A percentile compares a stretch with the other conserved stretches of the same genome.
Evolutionary conservation across 2,329 filamentous ascomycete genomes (phyloP).

Genomic region (Pseudogymnoascus sp.): DNA sequence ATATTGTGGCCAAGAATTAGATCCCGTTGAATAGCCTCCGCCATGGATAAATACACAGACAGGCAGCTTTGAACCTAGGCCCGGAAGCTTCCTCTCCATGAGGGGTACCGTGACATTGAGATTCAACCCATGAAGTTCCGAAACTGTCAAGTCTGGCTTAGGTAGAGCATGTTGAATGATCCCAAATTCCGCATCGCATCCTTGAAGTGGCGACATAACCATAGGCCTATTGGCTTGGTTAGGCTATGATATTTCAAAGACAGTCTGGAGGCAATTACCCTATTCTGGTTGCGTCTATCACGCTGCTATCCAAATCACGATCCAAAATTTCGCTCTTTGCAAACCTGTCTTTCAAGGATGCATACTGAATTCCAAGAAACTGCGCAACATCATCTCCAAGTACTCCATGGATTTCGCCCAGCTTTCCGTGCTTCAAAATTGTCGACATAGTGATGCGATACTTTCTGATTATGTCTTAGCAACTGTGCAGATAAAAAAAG

Average conservation of each 20-base stretch:
- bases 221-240: too few species aligned
- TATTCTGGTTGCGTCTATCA: conserved; percentile 17
- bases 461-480: too few species aligned
- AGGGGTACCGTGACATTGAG: conserved; percentile 44
- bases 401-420: background rate
- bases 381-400: conserved; percentile 15
- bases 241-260: too few species aligned
- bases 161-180: conserved; percentile 43
- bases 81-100: conserved; percentile 33
- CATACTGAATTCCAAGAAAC: conserved; percentile 34
- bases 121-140: conserved; percentile 43
- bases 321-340: conserved; percentile 29
- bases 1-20: conserved; percentile 46
- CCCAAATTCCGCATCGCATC: conserved; percentile 38
- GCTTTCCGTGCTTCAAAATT: background rate
- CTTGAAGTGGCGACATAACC: conserved; percentile 25
- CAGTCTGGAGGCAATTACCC: conserved; percentile 10
- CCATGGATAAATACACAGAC: conserved; percentile 49
- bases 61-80: too few species aligned
- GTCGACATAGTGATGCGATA: too few species aligned
- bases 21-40: conserved; percentile 42
- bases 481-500: too few species aligned
- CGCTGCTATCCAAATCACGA: conserved; percentile 16
- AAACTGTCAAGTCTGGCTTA: conserved; percentile 32
- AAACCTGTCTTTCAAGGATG: conserved; percentile 28